These are phyloP conservation scores for Blepharisma undulans DNA, from an alignment of 169 alveolate species.

Conservation along the genomic window DNA sequence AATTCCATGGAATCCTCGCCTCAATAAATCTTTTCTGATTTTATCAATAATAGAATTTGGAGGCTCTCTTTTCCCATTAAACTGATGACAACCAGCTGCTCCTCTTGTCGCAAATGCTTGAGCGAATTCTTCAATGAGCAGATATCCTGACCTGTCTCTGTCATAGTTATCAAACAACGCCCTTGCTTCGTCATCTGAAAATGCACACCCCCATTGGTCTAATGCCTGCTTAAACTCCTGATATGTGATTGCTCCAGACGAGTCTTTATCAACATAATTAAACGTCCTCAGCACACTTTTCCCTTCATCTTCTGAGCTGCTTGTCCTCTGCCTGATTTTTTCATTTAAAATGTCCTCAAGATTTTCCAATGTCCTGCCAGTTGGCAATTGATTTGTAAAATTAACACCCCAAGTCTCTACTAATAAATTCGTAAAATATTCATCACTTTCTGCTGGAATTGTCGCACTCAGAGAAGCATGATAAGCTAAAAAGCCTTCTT, in stretches of 20 bases:
- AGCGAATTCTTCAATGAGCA: conserved; percentile 57
- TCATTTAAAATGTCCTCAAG: conserved; percentile 56
- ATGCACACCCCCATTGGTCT: conserved; percentile 55
- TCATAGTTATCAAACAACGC: conserved; percentile 55
- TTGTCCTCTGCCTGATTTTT: conserved; percentile 59
- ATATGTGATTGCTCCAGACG: conserved; percentile 41
- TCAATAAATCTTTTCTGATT: conserved; percentile 39
- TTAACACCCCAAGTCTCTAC: conserved; percentile 54
- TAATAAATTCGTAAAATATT: conserved; percentile 52
- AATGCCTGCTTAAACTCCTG: conserved; percentile 52
- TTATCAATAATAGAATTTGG: conserved; percentile 50
- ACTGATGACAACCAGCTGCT: not conserved
- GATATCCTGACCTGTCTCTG: conserved; percentile 43
- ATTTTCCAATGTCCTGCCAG: conserved; percentile 39
- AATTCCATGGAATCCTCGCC: conserved; percentile 63
- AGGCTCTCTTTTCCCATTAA: not conserved
- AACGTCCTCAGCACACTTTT: conserved; percentile 47
- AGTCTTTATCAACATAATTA: conserved; percentile 53
- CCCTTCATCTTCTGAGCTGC: conserved; percentile 67
- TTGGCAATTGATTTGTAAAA: conserved; percentile 3
- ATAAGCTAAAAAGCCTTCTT: conserved; percentile 48
- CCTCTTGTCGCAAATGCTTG: conserved; percentile 13
- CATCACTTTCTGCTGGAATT: conserved; percentile 67
- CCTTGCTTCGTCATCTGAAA: conserved; percentile 42
- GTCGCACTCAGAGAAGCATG: conserved; percentile 58